Base-by-base conservation (phyloP, 495 filamentous ascomycete species). In the Podospora tetraspora region DNA sequence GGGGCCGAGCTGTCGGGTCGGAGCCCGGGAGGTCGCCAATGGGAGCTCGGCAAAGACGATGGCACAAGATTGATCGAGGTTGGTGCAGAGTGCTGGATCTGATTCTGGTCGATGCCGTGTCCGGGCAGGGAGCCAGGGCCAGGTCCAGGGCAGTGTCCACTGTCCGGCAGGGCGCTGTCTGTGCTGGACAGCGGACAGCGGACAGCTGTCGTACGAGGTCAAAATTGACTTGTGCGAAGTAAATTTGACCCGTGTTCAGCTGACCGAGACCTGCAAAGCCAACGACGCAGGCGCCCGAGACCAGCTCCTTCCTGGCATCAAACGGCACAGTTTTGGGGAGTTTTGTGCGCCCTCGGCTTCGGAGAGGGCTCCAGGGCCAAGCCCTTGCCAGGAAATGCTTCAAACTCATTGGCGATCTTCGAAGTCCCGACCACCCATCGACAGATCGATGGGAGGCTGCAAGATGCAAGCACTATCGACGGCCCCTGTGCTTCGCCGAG, bases 321-420 rank as follows among this genome's bases (percentile, higher is more conserved):
- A 52, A 52, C 43, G 43, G 43, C 43, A n/a, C 34, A 19, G 34
- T 19, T 43, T 19, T 6, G 43, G 37, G 19, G 16, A 6, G 43
- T n/a, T 77, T 34, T 52, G 43, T 52, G 37, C 37, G 13, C 12
- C 37, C 37, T 43, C 37, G 16, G 37, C 37, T 34, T 13, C 3
- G 32, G 32, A 34, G 3, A 13, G 32, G 32, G 34, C 34, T 16
- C 13, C 34, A 19, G 12, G 34, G 13, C 37, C 3, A 43, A 43
- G 13, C 37, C 37, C 37, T 13, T 13, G 16, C 43, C 5, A 52
- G 16, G 3, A 19, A 19, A 52, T n/a, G 43, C 43, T 8, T 52
- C 43, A 8, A n/a, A n/a, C 43, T 8, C 43, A 52, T 52, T 52
- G 16, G 43, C 43, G 43, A 52, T 52, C 43, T n/a, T 34, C 25